Evolutionary conservation across 108 stramenopile genomes (phyloP), one percentile per base, ranked within the genome.

Genomic region (Skeletonema marinoi): DNA sequence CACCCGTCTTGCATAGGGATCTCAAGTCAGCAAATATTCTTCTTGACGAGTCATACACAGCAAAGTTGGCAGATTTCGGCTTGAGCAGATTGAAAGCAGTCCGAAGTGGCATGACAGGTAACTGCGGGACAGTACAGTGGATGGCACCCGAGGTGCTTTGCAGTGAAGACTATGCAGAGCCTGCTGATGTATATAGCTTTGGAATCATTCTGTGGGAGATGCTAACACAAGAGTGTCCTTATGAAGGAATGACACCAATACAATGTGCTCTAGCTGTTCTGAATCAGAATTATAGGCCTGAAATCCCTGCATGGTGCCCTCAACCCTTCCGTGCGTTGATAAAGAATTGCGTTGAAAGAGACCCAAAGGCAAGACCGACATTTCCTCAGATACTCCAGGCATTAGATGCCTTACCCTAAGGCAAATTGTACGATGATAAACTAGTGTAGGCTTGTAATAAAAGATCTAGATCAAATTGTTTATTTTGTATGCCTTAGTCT

Each of bases 51-150:
- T 87, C 81, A 14, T 96, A 93, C 65, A 92, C 86, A 8, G 88
- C 93, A n/a, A 97, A 97, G 70, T 91, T 98, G 8, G 94, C 95
- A 44, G 98, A 98, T 72, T 97, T 98, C 81, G 98, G 98, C 13
- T 77, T 98, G 25, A 91, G 92, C 66, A 87, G 96, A 44, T 74
- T 97, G 11, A 93, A 96, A 68, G 91, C 90, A 21, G 89, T 85
- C 14, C 65, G 90, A n/a, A 95, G 94, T 63, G 80, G 80, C 5
- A 95, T 95, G 94, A 94, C 96, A 39, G 96, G 91, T 30, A 92
- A 93, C 70, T 94, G 92, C 68, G 97, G 97, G n/a, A 98, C 97
- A 6, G 94, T 95, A 1, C 97, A 96, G 46, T 98, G 94, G 95
- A 96, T 96, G 96, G 96, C 97, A n/a, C 97, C 97, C 2, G 95